Base-by-base conservation (phyloP, 2,329 filamentous ascomycete genomes). In the Colletotrichum theobromicola region DNA sequence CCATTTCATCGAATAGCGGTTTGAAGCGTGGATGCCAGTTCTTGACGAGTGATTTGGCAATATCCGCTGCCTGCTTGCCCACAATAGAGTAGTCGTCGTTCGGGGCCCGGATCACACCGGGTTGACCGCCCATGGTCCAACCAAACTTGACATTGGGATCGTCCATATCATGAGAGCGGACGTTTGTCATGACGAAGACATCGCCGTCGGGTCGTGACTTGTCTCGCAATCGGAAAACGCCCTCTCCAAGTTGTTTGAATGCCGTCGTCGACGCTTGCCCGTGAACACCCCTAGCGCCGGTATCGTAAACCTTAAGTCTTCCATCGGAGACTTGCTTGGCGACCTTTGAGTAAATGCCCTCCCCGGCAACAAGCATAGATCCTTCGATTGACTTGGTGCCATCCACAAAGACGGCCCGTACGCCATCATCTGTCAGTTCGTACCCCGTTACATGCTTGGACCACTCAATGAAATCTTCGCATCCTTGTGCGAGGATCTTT, bases 191-290 rank as follows among this genome's bases (percentile, higher is more conserved):
- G 73, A 90, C 78, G 70, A 88, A 90, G 3, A 91, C 82, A 8
- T 80, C 80, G 0, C 90, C 90, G 3, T 84, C 79, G 0, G 86
- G 81, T 15, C 86, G 84, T 1, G 85, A 83, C 3, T 84, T 81
- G 77, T 93, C 92, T 1, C 80, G 77, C 0, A 92, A n/a, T 4
- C 87, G 79, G 79, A 89, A 93, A 1, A 94, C 92, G 3, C 92
- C 92, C 80, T 93, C 91, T 2, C 91, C 91, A 1, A 93, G 84
- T 0, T 81, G 86, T 74, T 88, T 90, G 84, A 93, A 93, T 0
- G 91, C 91, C 1, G 88, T 86, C 0, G 88, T 90, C 0, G 91
- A 90, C 9, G 92, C 90, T 79, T 93, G 90, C 0, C 92, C 92
- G 77, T 93, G 92, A 28, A 93, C 93, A 2, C 91, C 91, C 37